phyloP scores from a whole-genome alignment of 352 stramenopile genomes.

The Achlya hypogyna region DNA sequence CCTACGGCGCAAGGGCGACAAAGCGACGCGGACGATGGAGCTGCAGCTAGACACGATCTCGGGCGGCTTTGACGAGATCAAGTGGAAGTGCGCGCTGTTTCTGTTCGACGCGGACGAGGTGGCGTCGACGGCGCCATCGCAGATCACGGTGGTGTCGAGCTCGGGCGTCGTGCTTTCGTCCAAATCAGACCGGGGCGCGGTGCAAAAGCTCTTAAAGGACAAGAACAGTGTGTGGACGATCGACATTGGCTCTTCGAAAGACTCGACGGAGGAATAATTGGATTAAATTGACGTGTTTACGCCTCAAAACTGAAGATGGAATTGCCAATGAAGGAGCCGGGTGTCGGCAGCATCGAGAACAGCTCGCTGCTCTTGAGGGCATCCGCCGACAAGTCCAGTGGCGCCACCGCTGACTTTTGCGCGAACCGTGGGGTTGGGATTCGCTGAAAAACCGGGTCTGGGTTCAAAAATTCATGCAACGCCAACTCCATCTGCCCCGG shows the following conservation, averaged over 20 bases:
- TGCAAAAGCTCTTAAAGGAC: conserved; percentile 70
- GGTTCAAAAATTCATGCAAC: conserved; percentile 5
- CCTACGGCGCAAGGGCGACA: conserved; percentile 55
- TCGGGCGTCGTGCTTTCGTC: conserved; percentile 46
- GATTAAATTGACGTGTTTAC: not conserved
- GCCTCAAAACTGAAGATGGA: conserved; percentile 15
- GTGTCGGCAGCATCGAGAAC: conserved; percentile 10
- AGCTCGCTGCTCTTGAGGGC: conserved; percentile 13
- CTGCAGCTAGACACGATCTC: conserved; percentile 73
- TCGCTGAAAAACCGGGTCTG: not conserved
- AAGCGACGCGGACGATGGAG: conserved; percentile 68
- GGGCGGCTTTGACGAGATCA: conserved; percentile 74
- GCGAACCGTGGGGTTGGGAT: conserved; percentile 1
- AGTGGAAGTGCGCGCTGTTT: conserved; percentile 80
- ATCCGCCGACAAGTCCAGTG: conserved; percentile 10
- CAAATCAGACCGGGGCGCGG: conserved; percentile 50
- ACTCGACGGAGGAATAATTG: conserved; percentile 17
- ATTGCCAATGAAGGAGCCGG: conserved; percentile 10
- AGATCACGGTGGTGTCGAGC: conserved; percentile 72
- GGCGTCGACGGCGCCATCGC: conserved; percentile 56
- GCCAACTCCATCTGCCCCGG: not conserved
- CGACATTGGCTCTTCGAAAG: conserved; percentile 63
- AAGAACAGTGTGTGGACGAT: conserved; percentile 68
- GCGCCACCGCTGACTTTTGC: not conserved
- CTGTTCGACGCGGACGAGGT: conserved; percentile 79